phyloP scores from a whole-genome alignment of 768 basidiomycete species.

The Jaapia argillacea region DNA sequence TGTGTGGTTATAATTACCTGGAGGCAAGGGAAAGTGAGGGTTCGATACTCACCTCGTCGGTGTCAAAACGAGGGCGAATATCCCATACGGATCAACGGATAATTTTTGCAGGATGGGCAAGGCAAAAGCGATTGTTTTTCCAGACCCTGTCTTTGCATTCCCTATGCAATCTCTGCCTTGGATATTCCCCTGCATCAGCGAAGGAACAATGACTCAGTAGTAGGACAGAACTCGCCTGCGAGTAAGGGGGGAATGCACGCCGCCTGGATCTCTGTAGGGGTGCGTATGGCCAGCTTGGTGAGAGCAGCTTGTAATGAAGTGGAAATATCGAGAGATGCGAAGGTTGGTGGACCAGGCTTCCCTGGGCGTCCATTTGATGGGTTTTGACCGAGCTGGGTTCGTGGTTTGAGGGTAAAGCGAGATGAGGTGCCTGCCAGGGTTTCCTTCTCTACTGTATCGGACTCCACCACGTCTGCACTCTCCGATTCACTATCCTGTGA shows the following conservation, averaged over 20 bases:
- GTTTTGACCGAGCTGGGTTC: no score
- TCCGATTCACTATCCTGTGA: no score
- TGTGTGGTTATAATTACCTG: not conserved
- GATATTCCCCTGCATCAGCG: conserved; percentile 2
- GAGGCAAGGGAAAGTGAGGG: not conserved
- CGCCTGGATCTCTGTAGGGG: conserved; percentile 80
- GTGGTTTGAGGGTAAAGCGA: no score
- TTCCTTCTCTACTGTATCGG: no score
- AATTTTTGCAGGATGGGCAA: conserved; percentile 88
- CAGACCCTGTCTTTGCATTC: conserved; percentile 95
- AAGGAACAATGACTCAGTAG: no score
- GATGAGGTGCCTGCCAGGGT: no score
- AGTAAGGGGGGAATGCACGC: conserved; percentile 88
- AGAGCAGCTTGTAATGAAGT: conserved; percentile 53
- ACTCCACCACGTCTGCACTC: no score
- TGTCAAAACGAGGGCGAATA: conserved; percentile 88
- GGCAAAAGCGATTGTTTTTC: conserved; percentile 97
- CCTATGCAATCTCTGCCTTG: conserved; percentile 93
- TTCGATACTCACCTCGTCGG: conserved; percentile 69
- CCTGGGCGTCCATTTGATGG: no score
- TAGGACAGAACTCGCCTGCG: conserved; percentile 55
- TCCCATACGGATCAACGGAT: conserved; percentile 84
- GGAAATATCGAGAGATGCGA: conserved; percentile 51
- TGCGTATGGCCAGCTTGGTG: conserved; percentile 71
- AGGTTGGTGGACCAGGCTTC: conserved; percentile 32